These are phyloP conservation scores for Ehretia macrophylla DNA, from an alignment of 257 asterid genomes.

Conservation along the genomic window DNA sequence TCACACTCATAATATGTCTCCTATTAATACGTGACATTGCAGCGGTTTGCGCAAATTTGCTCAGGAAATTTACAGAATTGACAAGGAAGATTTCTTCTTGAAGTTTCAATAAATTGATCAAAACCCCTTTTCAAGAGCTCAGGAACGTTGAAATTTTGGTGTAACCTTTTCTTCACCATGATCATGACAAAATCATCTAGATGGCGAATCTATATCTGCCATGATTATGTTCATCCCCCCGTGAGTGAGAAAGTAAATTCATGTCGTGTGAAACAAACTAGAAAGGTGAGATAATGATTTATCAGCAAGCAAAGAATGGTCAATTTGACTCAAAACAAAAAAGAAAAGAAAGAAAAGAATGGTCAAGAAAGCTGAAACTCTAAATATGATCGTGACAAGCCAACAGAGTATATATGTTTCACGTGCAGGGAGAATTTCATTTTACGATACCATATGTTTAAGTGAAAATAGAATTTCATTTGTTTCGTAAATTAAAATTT, in stretches of 20 bases:
- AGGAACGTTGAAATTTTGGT: not conserved
- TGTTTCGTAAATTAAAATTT: too few relatives aligned
- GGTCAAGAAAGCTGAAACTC: not conserved
- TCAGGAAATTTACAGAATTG: too few relatives aligned
- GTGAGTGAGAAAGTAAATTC: not conserved
- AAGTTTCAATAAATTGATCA: too few relatives aligned
- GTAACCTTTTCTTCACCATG: not conserved
- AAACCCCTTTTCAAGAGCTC: too few relatives aligned
- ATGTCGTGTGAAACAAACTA: not conserved
- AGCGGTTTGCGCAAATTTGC: too few relatives aligned
- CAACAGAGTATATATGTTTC: not conserved
- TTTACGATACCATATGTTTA: too few relatives aligned
- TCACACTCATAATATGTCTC: too few relatives aligned
- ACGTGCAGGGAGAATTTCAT: not conserved
- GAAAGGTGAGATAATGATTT: not conserved
- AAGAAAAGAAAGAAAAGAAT: not conserved
- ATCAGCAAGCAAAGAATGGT: not conserved
- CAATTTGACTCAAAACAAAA: not conserved
- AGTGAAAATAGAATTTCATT: too few relatives aligned
- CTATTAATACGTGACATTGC: too few relatives aligned
- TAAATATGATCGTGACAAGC: too few relatives aligned
- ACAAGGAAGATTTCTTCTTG: too few relatives aligned
- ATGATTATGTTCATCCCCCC: not conserved
- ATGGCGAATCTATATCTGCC: conserved; percentile 3
- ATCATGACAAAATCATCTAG: not conserved